phyloP scores from a whole-genome alignment of 805 yeast genomes.

The Kodamaea jinghongensis region DNA sequence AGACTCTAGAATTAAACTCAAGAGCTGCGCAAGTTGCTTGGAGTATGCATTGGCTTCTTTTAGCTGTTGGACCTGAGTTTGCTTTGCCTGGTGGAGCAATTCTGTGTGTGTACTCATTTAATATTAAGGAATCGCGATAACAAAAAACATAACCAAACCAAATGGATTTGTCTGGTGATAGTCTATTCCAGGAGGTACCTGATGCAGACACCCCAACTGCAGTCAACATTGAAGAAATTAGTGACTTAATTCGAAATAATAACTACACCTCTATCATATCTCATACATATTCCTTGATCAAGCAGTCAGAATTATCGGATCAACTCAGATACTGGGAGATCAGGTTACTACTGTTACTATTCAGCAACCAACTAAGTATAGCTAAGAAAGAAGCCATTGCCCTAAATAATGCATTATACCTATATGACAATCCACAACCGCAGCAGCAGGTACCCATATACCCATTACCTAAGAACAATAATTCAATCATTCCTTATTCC shows the following conservation, averaged over 20 bases:
- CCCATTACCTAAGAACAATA: slow-evolving; percentile 39
- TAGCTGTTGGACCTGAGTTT: slow-evolving; percentile 27
- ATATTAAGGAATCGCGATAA: slow-evolving; percentile 2
- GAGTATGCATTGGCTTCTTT: slow-evolving; percentile 25
- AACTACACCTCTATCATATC: slow-evolving; percentile 9
- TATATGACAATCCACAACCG: slow-evolving; percentile 19
- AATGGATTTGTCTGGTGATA: slow-evolving; percentile 5
- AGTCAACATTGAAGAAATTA: background rate
- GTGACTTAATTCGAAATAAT: background rate
- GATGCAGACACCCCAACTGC: background rate
- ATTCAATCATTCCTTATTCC: slow-evolving; percentile 23
- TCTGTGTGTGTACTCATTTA: slow-evolving; percentile 21
- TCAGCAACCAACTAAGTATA: slow-evolving; percentile 24
- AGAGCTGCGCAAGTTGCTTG: slow-evolving; percentile 22
- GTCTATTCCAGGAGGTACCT: background rate
- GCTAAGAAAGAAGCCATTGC: slow-evolving; percentile 39
- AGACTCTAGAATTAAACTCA: slow-evolving; percentile 21
- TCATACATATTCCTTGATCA: slow-evolving; percentile 15
- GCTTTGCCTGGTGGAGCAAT: slow-evolving; percentile 33
- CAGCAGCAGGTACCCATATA: slow-evolving; percentile 18
- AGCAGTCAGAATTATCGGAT: slow-evolving; percentile 7
- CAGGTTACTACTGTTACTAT: slow-evolving; percentile 29
- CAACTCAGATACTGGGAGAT: slow-evolving; percentile 34
- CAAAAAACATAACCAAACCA: slow-evolving; percentile 4
- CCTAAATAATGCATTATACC: slow-evolving; percentile 34